phyloP scores from a whole-genome alignment of 257 asterid genomes.

The Gardenia jasminoides region DNA sequence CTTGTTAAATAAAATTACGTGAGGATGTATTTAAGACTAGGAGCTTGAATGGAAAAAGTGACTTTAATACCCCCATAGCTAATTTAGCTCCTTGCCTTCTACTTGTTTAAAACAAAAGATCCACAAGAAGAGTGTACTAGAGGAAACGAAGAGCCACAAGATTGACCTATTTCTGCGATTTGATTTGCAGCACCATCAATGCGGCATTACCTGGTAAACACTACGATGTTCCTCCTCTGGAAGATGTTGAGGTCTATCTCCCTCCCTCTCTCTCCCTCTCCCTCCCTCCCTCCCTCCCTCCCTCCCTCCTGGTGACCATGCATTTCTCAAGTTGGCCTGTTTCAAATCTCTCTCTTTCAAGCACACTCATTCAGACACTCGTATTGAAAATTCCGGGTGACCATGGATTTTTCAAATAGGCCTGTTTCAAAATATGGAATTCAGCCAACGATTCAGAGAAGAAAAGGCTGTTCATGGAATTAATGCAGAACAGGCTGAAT shows the following conservation, averaged over 20 bases:
- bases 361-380: neutral
- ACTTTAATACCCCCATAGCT: neutral
- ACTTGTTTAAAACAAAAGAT: too few species aligned
- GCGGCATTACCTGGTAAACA: conserved; percentile 88
- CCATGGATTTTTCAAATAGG: conserved; percentile 32
- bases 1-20: neutral
- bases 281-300: neutral
- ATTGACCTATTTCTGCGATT: neutral
- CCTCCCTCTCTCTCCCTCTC: conserved; percentile 22
- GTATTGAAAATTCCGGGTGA: neutral
- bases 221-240: conserved; percentile 52
- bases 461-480: conserved; percentile 47
- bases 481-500: conserved; percentile 58
- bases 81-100: neutral
- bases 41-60: neutral
- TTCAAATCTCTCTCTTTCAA: neutral
- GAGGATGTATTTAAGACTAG: too few species aligned
- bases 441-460: conserved; percentile 33
- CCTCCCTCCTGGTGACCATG: conserved; percentile 13
- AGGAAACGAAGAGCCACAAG: neutral
- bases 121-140: neutral
- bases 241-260: conserved; percentile 57
- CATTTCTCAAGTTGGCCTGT: too few species aligned
- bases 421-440: conserved; percentile 45
- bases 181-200: conserved; percentile 59